phyloP scores from a whole-genome alignment of 805 yeast genomes.

The Clavispora phyllophila region DNA sequence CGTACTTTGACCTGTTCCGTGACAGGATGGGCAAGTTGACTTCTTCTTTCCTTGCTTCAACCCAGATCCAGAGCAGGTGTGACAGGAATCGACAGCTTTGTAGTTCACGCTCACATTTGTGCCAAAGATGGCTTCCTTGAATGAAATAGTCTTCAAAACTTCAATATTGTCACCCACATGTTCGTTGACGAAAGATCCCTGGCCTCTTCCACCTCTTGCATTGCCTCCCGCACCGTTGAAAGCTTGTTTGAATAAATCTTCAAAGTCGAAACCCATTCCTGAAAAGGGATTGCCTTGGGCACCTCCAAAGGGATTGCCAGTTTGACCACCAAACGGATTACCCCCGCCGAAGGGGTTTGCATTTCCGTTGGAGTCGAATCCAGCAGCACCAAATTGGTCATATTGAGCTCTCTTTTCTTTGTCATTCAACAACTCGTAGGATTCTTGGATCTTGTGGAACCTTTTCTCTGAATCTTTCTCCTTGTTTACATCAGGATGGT shows the following conservation, averaged over 20 bases:
- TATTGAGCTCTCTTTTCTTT: constrained; percentile 81
- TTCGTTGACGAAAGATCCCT: constrained; percentile 58
- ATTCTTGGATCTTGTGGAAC: constrained; percentile 90
- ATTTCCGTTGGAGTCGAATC: constrained; percentile 60
- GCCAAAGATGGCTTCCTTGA: constrained; percentile 88
- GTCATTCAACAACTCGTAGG: constrained; percentile 87
- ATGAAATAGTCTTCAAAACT: constrained; percentile 63
- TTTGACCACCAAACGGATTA: constrained; percentile 37
- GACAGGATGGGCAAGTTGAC: constrained; percentile 78
- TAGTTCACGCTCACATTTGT: constrained; percentile 60
- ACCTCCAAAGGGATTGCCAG: constrained; percentile 38
- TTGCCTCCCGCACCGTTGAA: constrained; percentile 39
- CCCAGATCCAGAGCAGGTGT: constrained; percentile 81
- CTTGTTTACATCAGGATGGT: constrained; percentile 95
- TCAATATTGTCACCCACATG: constrained; percentile 88
- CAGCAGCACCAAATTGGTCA: constrained; percentile 88
- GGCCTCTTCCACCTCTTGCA: constrained; percentile 33
- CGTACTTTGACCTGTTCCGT: constrained; percentile 88
- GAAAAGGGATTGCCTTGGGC: constrained; percentile 48
- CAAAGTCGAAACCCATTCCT: constrained; percentile 46
- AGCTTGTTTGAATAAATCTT: constrained; percentile 45
- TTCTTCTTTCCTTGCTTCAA: constrained; percentile 70
- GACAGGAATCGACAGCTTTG: constrained; percentile 70
- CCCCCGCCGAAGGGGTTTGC: constrained; percentile 42
- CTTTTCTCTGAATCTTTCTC: constrained; percentile 81